Evolutionary conservation across 2,329 filamentous ascomycete genomes (phyloP).

Genomic region (Monilinia fructicola): DNA sequence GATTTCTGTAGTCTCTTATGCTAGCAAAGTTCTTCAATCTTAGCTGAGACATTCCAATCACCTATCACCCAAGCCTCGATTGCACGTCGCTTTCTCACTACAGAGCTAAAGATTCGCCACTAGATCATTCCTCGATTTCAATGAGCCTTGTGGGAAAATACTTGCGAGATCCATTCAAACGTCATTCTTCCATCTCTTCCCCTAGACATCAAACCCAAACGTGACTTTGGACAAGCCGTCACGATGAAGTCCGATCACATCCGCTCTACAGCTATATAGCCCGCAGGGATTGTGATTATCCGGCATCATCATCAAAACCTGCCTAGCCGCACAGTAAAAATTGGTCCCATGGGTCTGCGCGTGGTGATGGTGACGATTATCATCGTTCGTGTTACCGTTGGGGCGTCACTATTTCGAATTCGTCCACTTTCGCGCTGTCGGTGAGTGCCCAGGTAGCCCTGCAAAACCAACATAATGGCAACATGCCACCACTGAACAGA

Average conservation of each 20-base stretch:
- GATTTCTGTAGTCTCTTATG: no score
- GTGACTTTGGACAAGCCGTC: background rate
- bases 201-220: background rate
- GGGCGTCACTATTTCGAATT: no score
- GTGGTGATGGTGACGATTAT: no score
- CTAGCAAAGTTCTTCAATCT: background rate
- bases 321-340: background rate
- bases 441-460: no score
- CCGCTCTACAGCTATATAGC: background rate
- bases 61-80: background rate
- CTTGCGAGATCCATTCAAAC: slow-evolving; percentile 10
- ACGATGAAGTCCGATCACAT: background rate
- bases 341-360: no score
- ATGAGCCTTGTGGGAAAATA: slow-evolving; percentile 7
- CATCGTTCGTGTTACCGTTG: no score
- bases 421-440: no score
- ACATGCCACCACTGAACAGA: no score
- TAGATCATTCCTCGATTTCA: background rate
- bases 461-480: no score
- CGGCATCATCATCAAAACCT: slow-evolving; percentile 1
- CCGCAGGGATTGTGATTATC: background rate
- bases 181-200: background rate
- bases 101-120: background rate
- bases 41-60: background rate
- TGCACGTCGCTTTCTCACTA: background rate